Base-by-base conservation (phyloP, 2,329 filamentous ascomycete species). In the Malbranchea cinnamomea region DNA sequence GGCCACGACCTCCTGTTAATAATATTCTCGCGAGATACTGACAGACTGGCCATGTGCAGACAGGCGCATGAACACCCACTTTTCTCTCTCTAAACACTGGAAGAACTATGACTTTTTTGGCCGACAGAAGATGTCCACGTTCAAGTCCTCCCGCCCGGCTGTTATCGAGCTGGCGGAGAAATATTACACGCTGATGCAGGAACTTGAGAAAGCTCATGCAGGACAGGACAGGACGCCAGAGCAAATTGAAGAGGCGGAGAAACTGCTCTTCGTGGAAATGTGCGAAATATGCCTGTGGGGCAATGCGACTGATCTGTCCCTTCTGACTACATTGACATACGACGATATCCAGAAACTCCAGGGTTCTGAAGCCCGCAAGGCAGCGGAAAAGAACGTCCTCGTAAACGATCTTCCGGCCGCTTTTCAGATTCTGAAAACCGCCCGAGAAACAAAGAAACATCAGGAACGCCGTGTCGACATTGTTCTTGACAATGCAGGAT, bases 321-420 rank as follows among this genome's bases (percentile, higher is more conserved):
- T 95, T 12, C 65, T 95, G 32, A 93, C 85, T 0, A 84, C 78
- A 43, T 67, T 94, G 33, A 82, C 79, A 2, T 93, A 93, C 53
- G 85, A 94, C 45, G 89, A 95, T 48, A 91, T 98, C 41, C 87
- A 95, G 59, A 92, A 92, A 54, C 67, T 95, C 6, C 89, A 98
- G 60, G 87, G 87, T 10, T 76, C 80, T 5, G 68, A 85, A 45
- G 84, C 87, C 8, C 71, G 87, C 40, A 91, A 92, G 53, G 72
- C 70, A 1, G 77, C 82, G 1, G 83, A 95, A 60, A 74, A 82
- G 58, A 95, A 95, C 50, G 92, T 98, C 35, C 54, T 98, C 5
- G 71, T 79, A 46, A 95, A 95, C 51, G 79, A 98, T 50, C 67
- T 94, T 4, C 67, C 66, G 7, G 59, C 64, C 6, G 79, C 81